Base-by-base conservation (phyloP, 1,139 yeast genomes). In the Hansenula lynferdii region DNA sequence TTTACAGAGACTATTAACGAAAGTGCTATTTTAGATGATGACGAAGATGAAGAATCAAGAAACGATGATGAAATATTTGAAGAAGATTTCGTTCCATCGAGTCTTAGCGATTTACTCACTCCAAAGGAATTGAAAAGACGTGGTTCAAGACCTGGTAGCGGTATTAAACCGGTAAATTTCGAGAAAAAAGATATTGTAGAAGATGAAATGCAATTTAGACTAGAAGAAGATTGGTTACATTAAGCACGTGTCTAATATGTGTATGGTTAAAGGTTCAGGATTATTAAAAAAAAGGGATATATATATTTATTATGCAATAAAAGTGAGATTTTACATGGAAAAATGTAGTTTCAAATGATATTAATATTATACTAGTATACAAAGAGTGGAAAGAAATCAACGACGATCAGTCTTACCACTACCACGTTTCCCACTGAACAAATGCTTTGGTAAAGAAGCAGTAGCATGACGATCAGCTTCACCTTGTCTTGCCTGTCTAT, bases 361-460 rank as follows among this genome's bases (percentile, higher is more conserved):
- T n/a, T n/a, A n/a, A n/a, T n/a, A n/a, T n/a, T n/a, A n/a, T n/a
- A n/a, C n/a, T n/a, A n/a, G n/a, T n/a, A n/a, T n/a, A n/a, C n/a
- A n/a, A n/a, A n/a, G n/a, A n/a, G 12, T 10, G 10, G 23, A 21
- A 21, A n/a, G n/a, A 21, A 21, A 21, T 40, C 52, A 65, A 64
- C 70, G 69, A 63, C 60, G 64, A 64, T 83, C 92, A 50, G 85
- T 84, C 58, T 83, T 82, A 62, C 96, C 96, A 60, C 78, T 79
- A 71, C 96, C 92, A 70, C 97, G 81, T 76, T 94, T 92, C 69
- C 99, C 99, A 58, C 90, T 70, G 71, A 83, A 85, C 74, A 92
- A 74, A 69, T 92, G 98, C 72, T 89, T 90, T 48, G 97, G 96
- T 69, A 87, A 65, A 48, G 85, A 70, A 42, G 86, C 92, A 44